phyloP scores from a whole-genome alignment of 2,329 filamentous ascomycete species.

The Zopfia rhizophila region DNA sequence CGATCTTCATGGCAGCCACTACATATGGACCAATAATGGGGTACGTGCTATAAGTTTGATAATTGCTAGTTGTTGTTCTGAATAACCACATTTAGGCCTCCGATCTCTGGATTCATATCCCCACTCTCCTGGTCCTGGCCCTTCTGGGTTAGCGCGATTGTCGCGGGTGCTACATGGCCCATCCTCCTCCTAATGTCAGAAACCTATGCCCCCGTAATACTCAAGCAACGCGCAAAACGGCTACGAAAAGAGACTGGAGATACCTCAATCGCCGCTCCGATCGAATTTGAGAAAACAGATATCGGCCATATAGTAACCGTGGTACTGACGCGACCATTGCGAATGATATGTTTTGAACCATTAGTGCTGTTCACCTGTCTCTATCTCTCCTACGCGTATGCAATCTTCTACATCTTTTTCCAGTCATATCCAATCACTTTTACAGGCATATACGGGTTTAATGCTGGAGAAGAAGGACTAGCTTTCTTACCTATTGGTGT shows the following conservation, averaged over 20 bases:
- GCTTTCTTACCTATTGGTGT: slow-evolving; percentile 75
- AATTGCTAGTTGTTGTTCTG: slow-evolving; percentile 8
- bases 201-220: slow-evolving; percentile 58
- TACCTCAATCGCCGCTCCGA: slow-evolving; percentile 65
- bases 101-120: slow-evolving; percentile 71
- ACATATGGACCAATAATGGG: slow-evolving; percentile 73
- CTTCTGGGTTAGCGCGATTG: slow-evolving; percentile 76
- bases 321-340: slow-evolving; percentile 75
- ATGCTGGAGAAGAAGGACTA: slow-evolving; percentile 71
- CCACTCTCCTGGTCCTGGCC: slow-evolving; percentile 74
- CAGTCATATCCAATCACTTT: slow-evolving; percentile 78
- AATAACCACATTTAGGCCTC: no score
- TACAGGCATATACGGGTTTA: slow-evolving; percentile 69
- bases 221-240: slow-evolving; percentile 64
- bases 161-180: slow-evolving; percentile 71
- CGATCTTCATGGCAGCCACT: slow-evolving; percentile 73
- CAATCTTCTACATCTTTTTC: slow-evolving; percentile 78
- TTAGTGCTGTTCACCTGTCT: slow-evolving; percentile 79
- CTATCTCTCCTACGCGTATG: slow-evolving; percentile 71
- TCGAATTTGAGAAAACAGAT: slow-evolving; percentile 70
- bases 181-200: slow-evolving; percentile 70
- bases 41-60: not conserved
- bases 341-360: slow-evolving; percentile 79
- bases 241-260: slow-evolving; percentile 67
- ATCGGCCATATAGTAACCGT: slow-evolving; percentile 71